Evolutionary conservation across 495 filamentous ascomycete species (phyloP).

Genomic region (Penicillium argentinense): DNA sequence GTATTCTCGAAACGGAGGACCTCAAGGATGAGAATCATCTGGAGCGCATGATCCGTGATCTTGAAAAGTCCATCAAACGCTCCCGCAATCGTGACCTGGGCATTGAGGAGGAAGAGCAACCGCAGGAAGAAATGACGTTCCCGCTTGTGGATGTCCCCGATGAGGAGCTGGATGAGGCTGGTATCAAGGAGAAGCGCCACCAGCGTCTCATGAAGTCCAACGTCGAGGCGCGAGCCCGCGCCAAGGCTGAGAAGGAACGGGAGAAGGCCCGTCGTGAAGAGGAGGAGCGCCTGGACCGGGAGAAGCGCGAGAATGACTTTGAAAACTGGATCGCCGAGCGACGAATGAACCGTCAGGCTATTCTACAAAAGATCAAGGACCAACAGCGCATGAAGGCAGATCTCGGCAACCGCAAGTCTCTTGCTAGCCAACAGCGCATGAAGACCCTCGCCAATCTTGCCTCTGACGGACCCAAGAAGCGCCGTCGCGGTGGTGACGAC

Average conservation of each 20-base stretch:
- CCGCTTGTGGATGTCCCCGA: constrained; percentile 87
- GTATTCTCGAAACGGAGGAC: constrained; percentile 84
- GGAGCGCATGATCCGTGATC: constrained; percentile 76
- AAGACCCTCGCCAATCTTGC: constrained; percentile 96
- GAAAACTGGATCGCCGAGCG: constrained; percentile 85
- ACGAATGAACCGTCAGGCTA: constrained; percentile 66
- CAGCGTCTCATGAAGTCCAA: constrained; percentile 92
- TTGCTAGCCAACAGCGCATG: constrained; percentile 95
- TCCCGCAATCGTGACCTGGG: constrained; percentile 92
- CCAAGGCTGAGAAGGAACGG: constrained; percentile 91
- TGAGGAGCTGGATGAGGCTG: constrained; percentile 88
- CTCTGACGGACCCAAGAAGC: constrained; percentile 83
- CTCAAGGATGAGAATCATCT: constrained; percentile 85
- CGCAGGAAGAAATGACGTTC: constrained; percentile 75
- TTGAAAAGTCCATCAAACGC: constrained; percentile 83
- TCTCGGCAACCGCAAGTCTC: constrained; percentile 90
- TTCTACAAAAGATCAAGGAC: constrained; percentile 86
- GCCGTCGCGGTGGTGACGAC: constrained; percentile 75
- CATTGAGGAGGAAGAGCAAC: constrained; percentile 72
- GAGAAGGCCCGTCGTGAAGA: constrained; percentile 83
- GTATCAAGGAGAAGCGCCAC: constrained; percentile 83
- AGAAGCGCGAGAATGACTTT: constrained; percentile 78
- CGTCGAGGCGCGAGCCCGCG: constrained; percentile 84
- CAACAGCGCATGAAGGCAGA: constrained; percentile 88
- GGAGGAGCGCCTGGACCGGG: constrained; percentile 76